These are phyloP conservation scores for Vanderwaltozyma yarrowii DNA, from an alignment of 805 yeast species.

Conservation along the genomic window DNA sequence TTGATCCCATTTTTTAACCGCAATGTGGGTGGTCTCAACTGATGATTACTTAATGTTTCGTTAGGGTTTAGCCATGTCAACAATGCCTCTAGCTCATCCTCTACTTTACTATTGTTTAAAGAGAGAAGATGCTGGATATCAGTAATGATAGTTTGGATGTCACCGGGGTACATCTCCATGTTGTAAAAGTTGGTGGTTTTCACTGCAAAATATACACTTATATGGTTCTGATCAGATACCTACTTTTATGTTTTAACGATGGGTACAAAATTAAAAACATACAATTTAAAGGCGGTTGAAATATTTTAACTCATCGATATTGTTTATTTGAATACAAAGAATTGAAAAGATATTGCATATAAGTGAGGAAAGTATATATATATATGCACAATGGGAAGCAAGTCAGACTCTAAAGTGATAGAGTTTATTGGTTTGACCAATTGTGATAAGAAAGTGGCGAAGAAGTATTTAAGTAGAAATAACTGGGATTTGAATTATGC, in stretches of 20 bases:
- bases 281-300: no score
- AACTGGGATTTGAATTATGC: conserved; percentile 25
- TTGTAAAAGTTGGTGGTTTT: no score
- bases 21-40: conserved; percentile 18
- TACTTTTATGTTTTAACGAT: no score
- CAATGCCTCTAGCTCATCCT: conserved; percentile 19
- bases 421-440: conserved; percentile 19
- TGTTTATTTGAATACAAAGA: no score
- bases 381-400: no score
- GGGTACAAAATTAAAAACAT: no score
- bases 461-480: conserved; percentile 16
- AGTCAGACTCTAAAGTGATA: conserved; percentile 4
- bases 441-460: conserved; percentile 13
- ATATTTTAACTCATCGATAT: no score
- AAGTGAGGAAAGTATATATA: no score
- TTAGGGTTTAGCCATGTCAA: conserved; percentile 22
- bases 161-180: neutral
- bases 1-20: conserved; percentile 11
- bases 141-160: neutral
- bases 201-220: no score
- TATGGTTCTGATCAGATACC: no score
- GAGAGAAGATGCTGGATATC: neutral
- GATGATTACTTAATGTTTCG: conserved; percentile 16
- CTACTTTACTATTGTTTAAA: neutral
- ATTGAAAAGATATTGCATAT: no score